These are phyloP conservation scores for Candida mesenterica DNA, from an alignment of 1,139 yeast genomes.

Conservation along the genomic window DNA sequence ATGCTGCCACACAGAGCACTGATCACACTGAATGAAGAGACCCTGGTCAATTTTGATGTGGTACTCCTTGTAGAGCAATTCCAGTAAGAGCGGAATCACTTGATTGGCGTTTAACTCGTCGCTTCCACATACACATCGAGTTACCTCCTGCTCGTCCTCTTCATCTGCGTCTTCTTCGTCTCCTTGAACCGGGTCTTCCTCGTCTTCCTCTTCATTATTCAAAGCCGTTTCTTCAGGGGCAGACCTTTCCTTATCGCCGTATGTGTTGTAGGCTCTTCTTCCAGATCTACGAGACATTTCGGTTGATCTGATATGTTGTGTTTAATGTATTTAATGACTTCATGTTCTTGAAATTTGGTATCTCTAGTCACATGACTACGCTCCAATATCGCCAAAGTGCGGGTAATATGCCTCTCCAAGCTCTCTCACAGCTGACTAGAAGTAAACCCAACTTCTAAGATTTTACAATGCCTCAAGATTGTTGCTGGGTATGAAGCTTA, in stretches of 20 bases:
- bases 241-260: constrained; percentile 11
- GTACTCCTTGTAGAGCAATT: constrained; percentile 45
- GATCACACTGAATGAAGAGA: constrained; percentile 84
- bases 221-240: constrained; percentile 13
- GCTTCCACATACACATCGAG: constrained; percentile 86
- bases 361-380: too few species aligned
- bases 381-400: too few species aligned
- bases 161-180: constrained; percentile 36
- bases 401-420: too few species aligned
- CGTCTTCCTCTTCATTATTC: constrained; percentile 23
- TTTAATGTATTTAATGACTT: too few species aligned
- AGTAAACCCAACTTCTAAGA: too few species aligned
- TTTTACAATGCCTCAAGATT: too few species aligned
- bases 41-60: constrained; percentile 74
- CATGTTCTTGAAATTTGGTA: too few species aligned
- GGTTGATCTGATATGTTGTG: background rate
- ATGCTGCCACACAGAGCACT: constrained; percentile 96
- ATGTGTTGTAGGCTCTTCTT: constrained; percentile 19
- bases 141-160: constrained; percentile 61
- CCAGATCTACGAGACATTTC: constrained; percentile 33
- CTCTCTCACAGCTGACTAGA: too few species aligned
- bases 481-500: too few species aligned
- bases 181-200: constrained; percentile 19
- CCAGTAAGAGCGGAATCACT: constrained; percentile 41
- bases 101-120: constrained; percentile 54